Base-by-base conservation (phyloP, 345 rosid genomes). In the Alliaria petiolata region DNA sequence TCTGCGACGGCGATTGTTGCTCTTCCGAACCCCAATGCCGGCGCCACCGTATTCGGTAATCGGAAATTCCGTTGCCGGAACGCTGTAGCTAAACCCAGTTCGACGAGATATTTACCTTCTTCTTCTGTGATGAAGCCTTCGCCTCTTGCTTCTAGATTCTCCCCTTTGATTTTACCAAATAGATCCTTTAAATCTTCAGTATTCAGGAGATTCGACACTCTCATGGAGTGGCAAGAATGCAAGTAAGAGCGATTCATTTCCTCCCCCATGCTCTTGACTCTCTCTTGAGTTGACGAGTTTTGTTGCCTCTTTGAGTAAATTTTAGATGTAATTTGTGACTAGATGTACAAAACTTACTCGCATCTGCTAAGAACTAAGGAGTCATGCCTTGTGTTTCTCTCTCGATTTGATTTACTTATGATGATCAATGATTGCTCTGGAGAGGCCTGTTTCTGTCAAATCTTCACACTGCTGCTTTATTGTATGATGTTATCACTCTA, bases 151-250 rank as follows among this genome's bases (percentile, higher is more conserved):
- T 64, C 61, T 61, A 75, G 72, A 52, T 62, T 81, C 67, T 67
- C 77, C 42, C 76, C 88, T 14, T 53, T 83, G 82, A 65, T 84
- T 84, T 51, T 57, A 52, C 40, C 71, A 77, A 56, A 81, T 85
- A 47, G 2, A 5, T 40, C 46, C 2, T 39, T 2, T 0, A 11
- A 54, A 0, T 14, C 79, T 19, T 44, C 59, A 2, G 16, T 36
- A 0, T 30, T 36, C 4, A 69, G 2, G n/a, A 76, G 80, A 42
- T 63, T 49, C 8, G 7, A 63, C 15, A 76, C 80, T 50, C 85
- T 89, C 78, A 88, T 89, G 96, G 81, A 83, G 62, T 95, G 95
- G 93, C 97, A 95, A 78, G 97, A 95, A 52, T 91, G 97, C 96
- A 85, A 87, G 99, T 91, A 82, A n/a, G n/a, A 82, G 75, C 50